Base-by-base conservation (phyloP, 306 rosid genomes). In the Ceratonia siliqua region DNA sequence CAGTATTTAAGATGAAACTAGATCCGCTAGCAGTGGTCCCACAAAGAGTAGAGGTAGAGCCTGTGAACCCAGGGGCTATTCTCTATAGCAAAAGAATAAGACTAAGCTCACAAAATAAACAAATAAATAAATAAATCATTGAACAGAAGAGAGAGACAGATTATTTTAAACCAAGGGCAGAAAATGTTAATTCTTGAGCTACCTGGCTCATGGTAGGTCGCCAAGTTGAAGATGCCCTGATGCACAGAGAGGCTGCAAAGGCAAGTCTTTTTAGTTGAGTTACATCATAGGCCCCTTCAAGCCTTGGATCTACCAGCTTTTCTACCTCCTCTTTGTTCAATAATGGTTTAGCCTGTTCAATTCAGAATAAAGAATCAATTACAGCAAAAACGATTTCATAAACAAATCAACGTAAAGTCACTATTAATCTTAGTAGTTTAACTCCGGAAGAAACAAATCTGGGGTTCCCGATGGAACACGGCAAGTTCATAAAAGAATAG, bases 201-300 rank as follows among this genome's bases (percentile, higher is more conserved):
- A 95, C 99, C 98, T 95, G 86, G 18, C 68, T 87, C 87, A 92
- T 92, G 81, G 87, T 85, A 39, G 99, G 99, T 70, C 98, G 81
- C 97, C 97, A 90, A 57, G 81, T 77, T 2, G 98, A 78, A 48
- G 93, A 85, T 46, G 96, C 90, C 33, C 96, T 55, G 8, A 95
- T 92, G 78, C 99, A 89, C 0, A 95, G 82, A 53, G 96, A 90
- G 12, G 98, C 97, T 17, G 96, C 97, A 50, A 90, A 88, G 41
- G 93, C 85, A 72, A 95, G 79, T 78, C 86, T 82, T 70, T 86
- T 78, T 74, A 85, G 75, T 74, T 90, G 87, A 1, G 65, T 72
- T 32, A 73, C 68, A 81, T 92, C 96, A 67, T 89, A 95, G 73
- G 77, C 85, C 50, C 91, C 92, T 82, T 85, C 87, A 30, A 95